Evolutionary conservation across 2,329 filamentous ascomycete species (phyloP), one percentile per base, ranked within the genome.

Genomic region (Juglanconis juglandina): DNA sequence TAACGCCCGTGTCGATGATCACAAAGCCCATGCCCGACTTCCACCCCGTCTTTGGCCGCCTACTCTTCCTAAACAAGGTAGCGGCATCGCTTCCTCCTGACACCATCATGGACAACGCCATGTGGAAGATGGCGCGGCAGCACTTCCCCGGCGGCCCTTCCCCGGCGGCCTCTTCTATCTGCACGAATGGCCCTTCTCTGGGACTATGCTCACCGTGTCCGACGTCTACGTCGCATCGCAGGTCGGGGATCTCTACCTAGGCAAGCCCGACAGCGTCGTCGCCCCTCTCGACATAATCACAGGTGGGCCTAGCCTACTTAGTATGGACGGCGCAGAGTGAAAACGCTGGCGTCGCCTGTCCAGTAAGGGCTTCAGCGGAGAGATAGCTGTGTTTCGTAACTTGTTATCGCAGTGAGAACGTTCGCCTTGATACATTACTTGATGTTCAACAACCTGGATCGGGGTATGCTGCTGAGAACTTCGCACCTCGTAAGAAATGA

Each of bases 321-420:
- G 46, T 34, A 34, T 33, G 32, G 47, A 57, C 6, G 54, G 54
- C 5, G 4, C 46, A 3, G 41, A 47, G 10, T 70, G 67, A 65
- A 69, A 69, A 61, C 59, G 64, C 56, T 68, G 65, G 66, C 66
- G 68, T 1, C 49, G 57, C 14, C 41, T 67, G 4, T 64, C 68
- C 35, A 68, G 65, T 24, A 65, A 64, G 4, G 68, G 66, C 11
- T 69, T 69, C 52, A 61, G 59, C 6, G 63, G 66, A 5, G 65
- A 68, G 39, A 57, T 65, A 13, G 54, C 56, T 2, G 66, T 66
- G 0, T 68, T 68, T 50, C 64, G 65, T 35, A 53, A 48, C n/a
- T n/a, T 66, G 10, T 56, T 53, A 6, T 1, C 17, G 42, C 5
- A 42, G 50, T 13, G 35, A 58, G 9, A 2, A 53, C 68, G 33